Base-by-base conservation (phyloP, 1,139 yeast genomes). In the Hansenula anomala region DNA sequence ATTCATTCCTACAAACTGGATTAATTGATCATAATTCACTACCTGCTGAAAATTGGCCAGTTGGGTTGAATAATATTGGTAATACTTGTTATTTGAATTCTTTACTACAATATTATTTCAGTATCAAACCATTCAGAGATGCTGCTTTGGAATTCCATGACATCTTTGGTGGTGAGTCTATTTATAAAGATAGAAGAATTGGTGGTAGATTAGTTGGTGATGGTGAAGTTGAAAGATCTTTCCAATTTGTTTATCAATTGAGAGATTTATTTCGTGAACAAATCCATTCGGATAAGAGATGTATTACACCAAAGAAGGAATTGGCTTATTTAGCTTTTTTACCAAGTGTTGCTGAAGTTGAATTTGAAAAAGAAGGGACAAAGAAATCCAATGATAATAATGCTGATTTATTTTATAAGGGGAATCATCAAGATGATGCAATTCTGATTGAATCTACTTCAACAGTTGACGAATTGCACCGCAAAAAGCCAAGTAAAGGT, bases 31-130 rank as follows among this genome's bases (percentile, higher is more conserved):
- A 84, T 0, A 64, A 71, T 11, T 63, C 78, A 17, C 60, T 84
- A 23, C 83, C 88, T 0, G 61, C 79, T 0, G 80, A 74, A 28
- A 74, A 78, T 37, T 79, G 89, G 78, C 97, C 97, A 0, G 87
- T 89, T 6, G 98, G 97, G 0, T 70, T 92, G 55, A 87, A 84
- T 59, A 92, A 92, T 55, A 89, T 89, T 49, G 97, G 98, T 26
- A 92, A 92, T 56, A 90, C 98, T 0, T 92, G 98, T 60, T 92
- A 92, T 51, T 69, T 92, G 56, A 92, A 92, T 56, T 89, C 97
- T 0, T 68, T 92, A 38, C 65, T 92, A 26, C 98, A 92, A 56
- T 92, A 83, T 54, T 90, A 88, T 58, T 92, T 88, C 61, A 84
- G 90, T 11, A 78, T 92, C 37, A 76, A 78, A 39, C 97, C 97